These are phyloP conservation scores for Termitomyces sp. DNA, from an alignment of 768 basidiomycete species.

Conservation along the genomic window DNA sequence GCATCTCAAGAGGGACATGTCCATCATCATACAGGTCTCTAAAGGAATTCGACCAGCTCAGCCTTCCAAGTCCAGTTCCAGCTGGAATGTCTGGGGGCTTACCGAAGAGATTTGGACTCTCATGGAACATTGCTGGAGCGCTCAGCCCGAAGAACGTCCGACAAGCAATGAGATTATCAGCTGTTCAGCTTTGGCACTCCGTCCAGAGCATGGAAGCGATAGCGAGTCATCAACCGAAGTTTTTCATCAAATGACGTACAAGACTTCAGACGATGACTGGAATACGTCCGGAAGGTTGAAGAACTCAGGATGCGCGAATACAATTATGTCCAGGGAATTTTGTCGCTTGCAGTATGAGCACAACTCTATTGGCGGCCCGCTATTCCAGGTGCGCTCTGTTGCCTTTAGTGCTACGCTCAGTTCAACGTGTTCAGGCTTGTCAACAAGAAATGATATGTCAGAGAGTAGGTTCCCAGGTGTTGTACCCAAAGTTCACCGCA, in stretches of 20 bases:
- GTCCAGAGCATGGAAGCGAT: background rate
- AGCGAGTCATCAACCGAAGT: background rate
- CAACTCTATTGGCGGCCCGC: conserved; percentile 76
- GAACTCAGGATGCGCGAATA: background rate
- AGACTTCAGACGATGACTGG: background rate
- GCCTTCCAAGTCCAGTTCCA: background rate
- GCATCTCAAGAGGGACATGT: background rate
- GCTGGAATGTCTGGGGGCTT: too few relatives aligned
- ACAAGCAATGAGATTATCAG: background rate
- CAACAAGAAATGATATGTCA: conserved; percentile 73
- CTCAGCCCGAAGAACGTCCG: background rate
- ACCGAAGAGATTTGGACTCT: too few relatives aligned
- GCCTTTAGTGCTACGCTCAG: background rate
- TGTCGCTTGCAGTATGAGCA: too few relatives aligned
- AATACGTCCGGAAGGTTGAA: background rate
- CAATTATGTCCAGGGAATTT: conserved; percentile 12
- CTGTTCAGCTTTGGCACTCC: background rate
- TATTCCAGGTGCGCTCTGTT: conserved; percentile 56
- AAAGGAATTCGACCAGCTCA: background rate
- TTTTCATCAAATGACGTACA: too few relatives aligned
- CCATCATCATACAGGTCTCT: background rate
- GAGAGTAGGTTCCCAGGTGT: conserved; percentile 50
- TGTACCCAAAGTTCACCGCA: conserved; percentile 80
- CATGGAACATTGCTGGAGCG: too few relatives aligned
- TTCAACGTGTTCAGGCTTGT: conserved; percentile 37